phyloP scores from a whole-genome alignment of 225 moss, liverwort and hornwort species.

The Asterella californica region DNA sequence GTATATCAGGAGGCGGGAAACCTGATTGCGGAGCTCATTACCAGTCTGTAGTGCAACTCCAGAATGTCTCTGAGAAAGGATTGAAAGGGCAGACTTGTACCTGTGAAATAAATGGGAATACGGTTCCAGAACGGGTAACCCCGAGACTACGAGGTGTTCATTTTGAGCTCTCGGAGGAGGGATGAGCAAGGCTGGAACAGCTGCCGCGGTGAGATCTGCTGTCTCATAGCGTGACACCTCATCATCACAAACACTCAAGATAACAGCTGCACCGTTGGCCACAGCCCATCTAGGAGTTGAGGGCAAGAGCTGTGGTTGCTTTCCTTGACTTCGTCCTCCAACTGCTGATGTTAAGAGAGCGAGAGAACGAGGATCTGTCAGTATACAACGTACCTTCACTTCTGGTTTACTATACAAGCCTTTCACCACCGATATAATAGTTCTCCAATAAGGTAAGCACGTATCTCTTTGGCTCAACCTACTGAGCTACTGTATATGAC shows the following conservation, averaged over 20 bases:
- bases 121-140: constrained; percentile 41
- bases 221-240: constrained; percentile 46
- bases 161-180: constrained; percentile 33
- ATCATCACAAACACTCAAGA: constrained; percentile 49
- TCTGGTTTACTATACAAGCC: not conserved
- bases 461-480: not conserved
- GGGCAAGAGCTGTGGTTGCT: constrained; percentile 39
- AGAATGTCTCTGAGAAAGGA: not conserved
- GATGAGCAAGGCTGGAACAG: constrained; percentile 49
- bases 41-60: not conserved
- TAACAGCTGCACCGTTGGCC: constrained; percentile 43
- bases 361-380: not conserved
- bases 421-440: no score
- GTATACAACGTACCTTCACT: not conserved
- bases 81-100: constrained; percentile 14
- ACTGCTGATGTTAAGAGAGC: constrained; percentile 16
- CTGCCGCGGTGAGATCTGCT: constrained; percentile 49
- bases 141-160: constrained; percentile 27
- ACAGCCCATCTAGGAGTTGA: constrained; percentile 47
- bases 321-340: constrained; percentile 33
- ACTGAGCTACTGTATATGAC: not conserved
- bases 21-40: not conserved
- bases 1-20: constrained; percentile 3
- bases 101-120: constrained; percentile 45
- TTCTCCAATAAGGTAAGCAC: not conserved